These are phyloP conservation scores for Solanum pennellii DNA, from an alignment of 257 asterid genomes.

Conservation along the genomic window DNA sequence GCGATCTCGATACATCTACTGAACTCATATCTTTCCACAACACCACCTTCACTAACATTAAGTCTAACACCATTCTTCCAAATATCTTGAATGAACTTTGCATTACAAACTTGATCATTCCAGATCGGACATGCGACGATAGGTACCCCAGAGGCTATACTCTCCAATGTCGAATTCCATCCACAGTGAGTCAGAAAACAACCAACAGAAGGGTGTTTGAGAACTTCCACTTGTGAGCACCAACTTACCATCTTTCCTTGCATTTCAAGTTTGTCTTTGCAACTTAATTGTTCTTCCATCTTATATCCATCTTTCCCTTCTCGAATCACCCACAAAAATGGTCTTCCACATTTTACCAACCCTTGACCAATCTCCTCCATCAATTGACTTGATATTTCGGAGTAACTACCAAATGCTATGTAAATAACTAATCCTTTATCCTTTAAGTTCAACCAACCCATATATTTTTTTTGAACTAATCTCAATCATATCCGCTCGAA, in stretches of 20 bases:
- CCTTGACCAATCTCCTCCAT: conserved; percentile 11
- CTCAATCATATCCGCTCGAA: neutral
- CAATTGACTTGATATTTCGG: neutral
- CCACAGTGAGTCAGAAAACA: conserved; percentile 24
- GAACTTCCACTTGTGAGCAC: conserved; percentile 17
- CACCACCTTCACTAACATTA: neutral
- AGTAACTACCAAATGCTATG: conserved; percentile 8
- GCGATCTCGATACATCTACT: conserved; percentile 16
- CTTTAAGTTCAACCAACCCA: conserved; percentile 2
- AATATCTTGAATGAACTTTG: conserved; percentile 22
- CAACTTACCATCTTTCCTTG: conserved; percentile 7
- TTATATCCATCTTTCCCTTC: neutral
- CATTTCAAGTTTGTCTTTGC: conserved; percentile 4
- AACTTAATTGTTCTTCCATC: neutral
- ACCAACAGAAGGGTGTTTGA: conserved; percentile 8
- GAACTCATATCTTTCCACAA: conserved; percentile 17
- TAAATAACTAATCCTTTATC: neutral
- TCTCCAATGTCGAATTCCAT: conserved; percentile 43
- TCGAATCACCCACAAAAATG: conserved; percentile 23
- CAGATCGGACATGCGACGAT: conserved; percentile 33
- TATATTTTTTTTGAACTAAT: neutral
- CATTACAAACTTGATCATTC: conserved; percentile 39
- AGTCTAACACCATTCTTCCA: conserved; percentile 13
- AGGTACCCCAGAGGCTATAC: conserved; percentile 31
- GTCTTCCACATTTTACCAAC: conserved; percentile 4